These are phyloP conservation scores for Inonotus hispidus DNA, from an alignment of 1,284 basidiomycete genomes.

Conservation along the genomic window DNA sequence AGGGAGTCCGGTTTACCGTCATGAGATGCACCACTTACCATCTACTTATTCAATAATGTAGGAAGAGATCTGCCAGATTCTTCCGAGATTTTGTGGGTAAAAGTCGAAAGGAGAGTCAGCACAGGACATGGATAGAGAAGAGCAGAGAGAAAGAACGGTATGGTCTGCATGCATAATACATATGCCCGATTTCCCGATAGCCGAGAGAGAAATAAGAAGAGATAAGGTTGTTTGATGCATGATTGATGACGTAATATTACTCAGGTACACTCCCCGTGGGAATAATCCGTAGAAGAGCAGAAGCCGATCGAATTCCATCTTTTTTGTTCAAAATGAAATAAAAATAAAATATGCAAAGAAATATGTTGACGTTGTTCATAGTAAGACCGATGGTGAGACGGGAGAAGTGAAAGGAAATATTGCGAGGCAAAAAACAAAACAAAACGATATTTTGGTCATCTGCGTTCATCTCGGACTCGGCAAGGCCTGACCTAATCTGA, in stretches of 20 bases:
- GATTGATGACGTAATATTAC: neutral
- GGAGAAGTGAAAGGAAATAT: neutral
- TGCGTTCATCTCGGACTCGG: neutral
- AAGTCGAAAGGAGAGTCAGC: no score
- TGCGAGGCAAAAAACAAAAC: neutral
- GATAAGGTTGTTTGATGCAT: constrained; percentile 2
- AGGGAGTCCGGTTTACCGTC: no score
- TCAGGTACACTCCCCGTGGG: no score
- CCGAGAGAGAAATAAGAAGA: neutral
- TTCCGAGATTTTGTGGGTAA: neutral
- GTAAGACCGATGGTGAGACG: neutral
- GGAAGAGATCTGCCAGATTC: neutral
- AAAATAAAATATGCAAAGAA: no score
- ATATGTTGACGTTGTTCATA: neutral
- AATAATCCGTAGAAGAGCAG: neutral
- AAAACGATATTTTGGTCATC: neutral
- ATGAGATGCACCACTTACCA: neutral
- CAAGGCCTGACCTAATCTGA: neutral
- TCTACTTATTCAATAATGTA: no score
- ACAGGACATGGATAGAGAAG: no score
- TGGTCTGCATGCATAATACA: no score
- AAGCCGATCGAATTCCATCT: no score
- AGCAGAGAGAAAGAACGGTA: no score
- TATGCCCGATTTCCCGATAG: neutral
- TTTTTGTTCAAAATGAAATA: no score